These are phyloP conservation scores for Mycena albidolilacea DNA, from an alignment of 768 basidiomycete species.

Conservation along the genomic window DNA sequence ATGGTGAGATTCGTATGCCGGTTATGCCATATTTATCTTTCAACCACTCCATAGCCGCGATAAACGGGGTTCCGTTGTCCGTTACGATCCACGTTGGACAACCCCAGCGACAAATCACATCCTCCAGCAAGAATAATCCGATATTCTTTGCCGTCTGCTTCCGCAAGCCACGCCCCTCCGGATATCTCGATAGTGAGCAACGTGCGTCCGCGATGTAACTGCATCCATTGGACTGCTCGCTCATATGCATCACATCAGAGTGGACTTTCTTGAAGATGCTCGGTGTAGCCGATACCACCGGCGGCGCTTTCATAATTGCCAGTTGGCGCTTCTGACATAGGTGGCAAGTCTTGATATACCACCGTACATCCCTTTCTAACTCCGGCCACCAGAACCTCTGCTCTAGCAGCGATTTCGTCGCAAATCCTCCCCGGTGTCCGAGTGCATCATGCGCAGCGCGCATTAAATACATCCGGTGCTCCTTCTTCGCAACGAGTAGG, in stretches of 20 bases:
- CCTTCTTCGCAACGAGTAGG: conserved; percentile 1
- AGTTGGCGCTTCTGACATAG: conserved; percentile 47
- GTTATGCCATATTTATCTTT: not conserved
- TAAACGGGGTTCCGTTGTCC: not conserved
- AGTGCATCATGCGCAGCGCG: conserved; percentile 39
- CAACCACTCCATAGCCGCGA: not conserved
- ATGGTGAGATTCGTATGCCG: not conserved
- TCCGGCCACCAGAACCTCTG: conserved; percentile 43
- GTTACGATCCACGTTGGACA: not conserved
- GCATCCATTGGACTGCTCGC: conserved; percentile 38
- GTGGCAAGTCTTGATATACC: conserved; percentile 52
- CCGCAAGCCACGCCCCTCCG: not conserved
- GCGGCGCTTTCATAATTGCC: conserved; percentile 45
- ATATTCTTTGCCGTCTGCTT: not conserved
- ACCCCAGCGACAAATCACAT: not conserved
- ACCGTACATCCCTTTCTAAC: conserved; percentile 45
- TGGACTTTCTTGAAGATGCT: conserved; percentile 22
- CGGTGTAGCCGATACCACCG: conserved; percentile 43
- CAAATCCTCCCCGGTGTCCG: conserved; percentile 37
- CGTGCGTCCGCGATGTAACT: conserved; percentile 38
- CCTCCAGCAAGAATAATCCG: not conserved
- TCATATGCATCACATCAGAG: conserved; percentile 47
- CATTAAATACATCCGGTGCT: conserved; percentile 2
- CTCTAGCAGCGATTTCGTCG: conserved; percentile 15
- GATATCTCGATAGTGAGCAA: not conserved